A percentile compares a stretch with the other conserved stretches of the same genome.
Evolutionary conservation across 164 flowering plant genomes (phyloP).

Genomic region (Tetrastigma voinierianum): DNA sequence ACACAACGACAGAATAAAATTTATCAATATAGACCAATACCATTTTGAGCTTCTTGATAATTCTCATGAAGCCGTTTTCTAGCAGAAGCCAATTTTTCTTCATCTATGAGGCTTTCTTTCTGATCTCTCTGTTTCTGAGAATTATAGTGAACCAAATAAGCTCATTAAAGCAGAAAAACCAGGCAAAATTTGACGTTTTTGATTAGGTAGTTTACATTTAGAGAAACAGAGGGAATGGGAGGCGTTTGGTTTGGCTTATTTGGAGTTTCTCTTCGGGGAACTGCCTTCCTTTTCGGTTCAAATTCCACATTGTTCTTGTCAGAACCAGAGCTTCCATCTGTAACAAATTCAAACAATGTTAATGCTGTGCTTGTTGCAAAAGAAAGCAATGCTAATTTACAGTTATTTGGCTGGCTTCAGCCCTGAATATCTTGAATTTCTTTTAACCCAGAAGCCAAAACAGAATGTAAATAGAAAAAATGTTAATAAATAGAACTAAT

Average conservation of each 20-base stretch:
- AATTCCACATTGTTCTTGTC: conserved; percentile 56
- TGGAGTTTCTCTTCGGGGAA: conserved; percentile 44
- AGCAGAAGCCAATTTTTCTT: conserved; percentile 80
- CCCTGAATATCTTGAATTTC: too few species aligned
- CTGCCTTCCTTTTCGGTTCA: conserved; percentile 44
- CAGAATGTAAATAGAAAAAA: not conserved
- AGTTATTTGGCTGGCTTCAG: too few species aligned
- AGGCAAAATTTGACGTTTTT: too few species aligned
- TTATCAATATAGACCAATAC: conserved; percentile 43
- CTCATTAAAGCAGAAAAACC: too few species aligned
- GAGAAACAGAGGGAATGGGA: conserved; percentile 27
- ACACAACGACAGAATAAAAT: not conserved
- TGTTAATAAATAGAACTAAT: conserved; percentile 4
- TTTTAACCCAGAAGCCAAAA: too few species aligned
- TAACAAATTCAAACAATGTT: not conserved
- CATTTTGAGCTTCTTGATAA: conserved; percentile 91
- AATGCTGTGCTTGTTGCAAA: too few species aligned
- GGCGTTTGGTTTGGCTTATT: conserved; percentile 32
- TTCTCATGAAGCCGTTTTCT: conserved; percentile 83
- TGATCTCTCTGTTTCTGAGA: conserved; percentile 52
- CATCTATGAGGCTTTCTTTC: conserved; percentile 36
- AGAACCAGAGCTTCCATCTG: conserved; percentile 68
- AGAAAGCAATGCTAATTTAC: too few species aligned
- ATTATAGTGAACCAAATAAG: not conserved
- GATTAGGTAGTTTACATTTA: conserved; percentile 25